phyloP scores from a whole-genome alignment of 345 rosid species.

The Mallotus nudiflorus region DNA sequence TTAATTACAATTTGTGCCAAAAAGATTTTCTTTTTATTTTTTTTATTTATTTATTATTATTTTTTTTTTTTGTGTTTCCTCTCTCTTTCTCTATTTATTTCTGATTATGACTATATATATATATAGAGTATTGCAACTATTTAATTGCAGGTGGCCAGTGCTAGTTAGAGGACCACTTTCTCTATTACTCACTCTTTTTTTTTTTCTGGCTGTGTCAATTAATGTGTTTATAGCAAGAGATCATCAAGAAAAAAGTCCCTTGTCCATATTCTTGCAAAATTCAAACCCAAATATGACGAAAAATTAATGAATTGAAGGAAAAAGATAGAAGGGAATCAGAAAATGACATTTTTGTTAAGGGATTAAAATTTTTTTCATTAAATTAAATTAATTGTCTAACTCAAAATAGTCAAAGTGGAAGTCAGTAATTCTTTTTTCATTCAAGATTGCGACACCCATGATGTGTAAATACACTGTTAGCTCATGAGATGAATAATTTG shows the following conservation, averaged over 20 bases:
- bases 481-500: too few species aligned
- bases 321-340: too few species aligned
- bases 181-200: background rate
- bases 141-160: background rate
- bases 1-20: too few species aligned
- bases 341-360: too few species aligned
- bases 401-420: too few species aligned
- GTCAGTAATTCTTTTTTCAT: too few species aligned
- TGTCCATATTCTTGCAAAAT: background rate
- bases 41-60: background rate
- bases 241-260: background rate
- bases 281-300: background rate
- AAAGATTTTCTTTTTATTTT: background rate
- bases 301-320: too few species aligned
- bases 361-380: too few species aligned
- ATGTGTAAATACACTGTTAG: too few species aligned
- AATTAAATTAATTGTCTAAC: too few species aligned
- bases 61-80: background rate
- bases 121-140: background rate
- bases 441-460: too few species aligned
- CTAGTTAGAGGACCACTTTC: constrained; percentile 4
- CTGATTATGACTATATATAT: background rate
- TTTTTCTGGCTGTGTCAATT: background rate
- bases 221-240: constrained; percentile 3
- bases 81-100: background rate